phyloP scores from a whole-genome alignment of 2,329 filamentous ascomycete species.

The Fusarium irregulare region DNA sequence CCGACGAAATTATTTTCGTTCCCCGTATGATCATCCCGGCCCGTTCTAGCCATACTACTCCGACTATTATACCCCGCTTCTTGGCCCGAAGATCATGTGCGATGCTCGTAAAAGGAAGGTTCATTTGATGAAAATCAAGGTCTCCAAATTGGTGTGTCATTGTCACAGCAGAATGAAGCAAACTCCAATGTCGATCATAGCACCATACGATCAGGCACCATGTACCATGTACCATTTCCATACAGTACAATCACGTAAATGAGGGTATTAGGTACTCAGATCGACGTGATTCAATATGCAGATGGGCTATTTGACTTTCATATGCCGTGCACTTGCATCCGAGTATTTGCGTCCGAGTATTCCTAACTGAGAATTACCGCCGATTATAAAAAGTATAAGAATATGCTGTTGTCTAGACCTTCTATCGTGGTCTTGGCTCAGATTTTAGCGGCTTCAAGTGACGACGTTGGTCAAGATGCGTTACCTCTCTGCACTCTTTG shows the following conservation, averaged over 20 bases:
- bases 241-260: rapidly evolving
- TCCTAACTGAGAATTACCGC: not conserved
- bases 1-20: not conserved
- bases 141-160: conserved; percentile 13
- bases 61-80: conserved; percentile 10
- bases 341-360: conserved; percentile 2
- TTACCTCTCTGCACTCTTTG: conserved; percentile 6
- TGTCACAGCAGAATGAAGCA: not conserved
- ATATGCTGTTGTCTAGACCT: not conserved
- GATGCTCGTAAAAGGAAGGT: not conserved
- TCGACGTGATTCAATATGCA: not conserved
- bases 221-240: not conserved
- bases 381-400: not conserved
- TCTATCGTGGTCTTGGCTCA: not conserved
- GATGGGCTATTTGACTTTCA: not conserved
- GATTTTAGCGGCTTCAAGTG: not conserved
- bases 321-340: not conserved
- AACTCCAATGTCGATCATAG: not conserved
- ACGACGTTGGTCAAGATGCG: not conserved
- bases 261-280: not conserved
- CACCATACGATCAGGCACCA: not conserved
- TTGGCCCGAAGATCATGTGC: conserved; percentile 15
- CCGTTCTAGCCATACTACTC: not conserved
- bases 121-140: not conserved
- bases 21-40: not conserved